phyloP scores from a whole-genome alignment of 768 basidiomycete genomes.

The Tricholomella constricta region DNA sequence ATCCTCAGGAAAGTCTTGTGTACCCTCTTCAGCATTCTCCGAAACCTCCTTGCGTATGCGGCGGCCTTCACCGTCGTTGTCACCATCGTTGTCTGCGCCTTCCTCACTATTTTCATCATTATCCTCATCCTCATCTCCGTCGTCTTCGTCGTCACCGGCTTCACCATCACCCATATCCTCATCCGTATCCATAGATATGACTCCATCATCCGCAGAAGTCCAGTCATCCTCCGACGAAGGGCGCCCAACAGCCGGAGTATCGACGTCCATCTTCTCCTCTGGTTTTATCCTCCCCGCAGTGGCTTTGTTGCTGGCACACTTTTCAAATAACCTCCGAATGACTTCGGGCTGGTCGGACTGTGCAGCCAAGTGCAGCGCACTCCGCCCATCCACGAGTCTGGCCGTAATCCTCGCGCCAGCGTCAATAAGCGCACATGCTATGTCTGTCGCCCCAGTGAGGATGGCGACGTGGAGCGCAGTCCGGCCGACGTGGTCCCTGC shows the following conservation, averaged over 20 bases:
- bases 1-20: conserved; percentile 48
- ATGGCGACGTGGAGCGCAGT: conserved; percentile 62
- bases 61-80: not conserved
- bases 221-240: conserved; percentile 53
- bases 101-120: not conserved
- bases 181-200: conserved; percentile 16
- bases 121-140: conserved; percentile 7
- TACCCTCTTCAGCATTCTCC: conserved; percentile 12
- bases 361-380: conserved; percentile 57
- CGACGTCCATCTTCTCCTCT: conserved; percentile 23
- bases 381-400: conserved; percentile 57
- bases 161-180: conserved; percentile 20
- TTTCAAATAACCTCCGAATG: conserved; percentile 51
- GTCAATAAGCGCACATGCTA: conserved; percentile 53
- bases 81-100: too few species aligned
- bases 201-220: conserved; percentile 44
- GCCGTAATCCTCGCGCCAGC: conserved; percentile 58
- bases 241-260: conserved; percentile 24
- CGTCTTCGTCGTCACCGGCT: conserved; percentile 17
- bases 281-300: conserved; percentile 26
- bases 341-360: conserved; percentile 45
- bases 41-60: not conserved
- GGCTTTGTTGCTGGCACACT: conserved; percentile 43
- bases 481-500: conserved; percentile 64
- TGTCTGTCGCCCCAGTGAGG: conserved; percentile 43